Evolutionary conservation across 768 basidiomycete species (phyloP).

Genomic region (Pholiota conissans): DNA sequence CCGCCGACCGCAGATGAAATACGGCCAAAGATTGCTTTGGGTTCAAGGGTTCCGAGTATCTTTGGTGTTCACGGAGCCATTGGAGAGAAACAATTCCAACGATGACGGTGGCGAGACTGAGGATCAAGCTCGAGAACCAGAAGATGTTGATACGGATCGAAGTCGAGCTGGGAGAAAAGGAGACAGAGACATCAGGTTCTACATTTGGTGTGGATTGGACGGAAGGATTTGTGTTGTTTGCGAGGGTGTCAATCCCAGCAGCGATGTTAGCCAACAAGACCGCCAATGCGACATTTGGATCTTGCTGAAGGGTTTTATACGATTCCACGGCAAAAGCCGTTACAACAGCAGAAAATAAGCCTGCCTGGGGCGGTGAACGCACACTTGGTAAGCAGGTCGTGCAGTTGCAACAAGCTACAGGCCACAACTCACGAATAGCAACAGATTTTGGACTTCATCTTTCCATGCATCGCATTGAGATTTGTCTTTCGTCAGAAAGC

Average conservation of each 20-base stretch:
- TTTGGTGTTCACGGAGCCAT: conserved; percentile 3
- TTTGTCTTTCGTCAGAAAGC: neutral
- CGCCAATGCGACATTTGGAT: conserved; percentile 7
- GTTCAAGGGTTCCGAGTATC: too few species aligned
- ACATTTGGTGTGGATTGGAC: neutral
- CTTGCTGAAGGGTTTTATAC: conserved; percentile 16
- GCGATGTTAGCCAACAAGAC: neutral
- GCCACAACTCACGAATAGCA: too few species aligned
- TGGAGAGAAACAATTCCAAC: neutral
- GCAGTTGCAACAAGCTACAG: neutral
- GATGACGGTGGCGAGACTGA: neutral
- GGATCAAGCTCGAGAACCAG: conserved; percentile 2
- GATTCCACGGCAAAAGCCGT: conserved; percentile 21
- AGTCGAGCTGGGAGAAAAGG: neutral
- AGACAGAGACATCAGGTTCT: neutral
- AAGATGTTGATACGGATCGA: neutral
- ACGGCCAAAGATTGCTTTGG: too few species aligned
- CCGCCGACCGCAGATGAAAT: too few species aligned
- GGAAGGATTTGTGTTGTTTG: neutral
- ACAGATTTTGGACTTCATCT: neutral
- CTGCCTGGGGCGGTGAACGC: conserved; percentile 15
- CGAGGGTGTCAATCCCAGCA: neutral
- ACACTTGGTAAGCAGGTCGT: neutral
- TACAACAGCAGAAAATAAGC: conserved; percentile 21
- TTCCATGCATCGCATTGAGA: neutral